A percentile compares a stretch with the other conserved stretches of the same genome.
Conservation (phyloP, 441 rosid species). For the Biscutella laevigata region DNA sequence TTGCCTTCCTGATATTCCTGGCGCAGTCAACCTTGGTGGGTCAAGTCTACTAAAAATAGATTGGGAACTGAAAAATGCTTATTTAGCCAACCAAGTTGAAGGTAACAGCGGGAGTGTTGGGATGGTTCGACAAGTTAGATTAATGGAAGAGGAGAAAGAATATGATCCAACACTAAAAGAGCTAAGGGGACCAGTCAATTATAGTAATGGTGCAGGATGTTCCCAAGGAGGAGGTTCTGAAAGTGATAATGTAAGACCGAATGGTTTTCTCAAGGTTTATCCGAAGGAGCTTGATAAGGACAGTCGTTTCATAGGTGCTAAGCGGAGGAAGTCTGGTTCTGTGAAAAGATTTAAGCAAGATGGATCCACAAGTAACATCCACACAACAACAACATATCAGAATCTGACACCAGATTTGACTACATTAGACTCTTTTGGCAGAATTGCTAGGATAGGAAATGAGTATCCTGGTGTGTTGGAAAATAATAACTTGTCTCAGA, state of each 20-base stretch:
- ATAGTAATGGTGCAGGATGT: conserved; percentile 37
- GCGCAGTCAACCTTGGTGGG: conserved; percentile 24
- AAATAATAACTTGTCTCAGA: conserved; percentile 30
- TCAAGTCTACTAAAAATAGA: conserved; percentile 32
- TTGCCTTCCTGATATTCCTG: conserved; percentile 26
- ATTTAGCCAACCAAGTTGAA: conserved; percentile 30
- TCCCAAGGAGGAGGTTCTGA: conserved; percentile 44
- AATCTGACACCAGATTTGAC: conserved; percentile 30
- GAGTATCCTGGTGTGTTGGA: conserved; percentile 35
- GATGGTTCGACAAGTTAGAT: conserved; percentile 22
- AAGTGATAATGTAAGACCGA: conserved; percentile 31
- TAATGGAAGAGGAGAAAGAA: conserved; percentile 47
- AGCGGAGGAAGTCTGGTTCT: conserved; percentile 79
- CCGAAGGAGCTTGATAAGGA: conserved; percentile 37
- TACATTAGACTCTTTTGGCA: conserved; percentile 34
- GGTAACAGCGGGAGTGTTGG: conserved; percentile 39
- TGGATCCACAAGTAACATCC: conserved; percentile 31
- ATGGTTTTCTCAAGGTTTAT: conserved; percentile 43
- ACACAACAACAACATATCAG: conserved; percentile 27
- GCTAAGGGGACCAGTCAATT: conserved; percentile 47
- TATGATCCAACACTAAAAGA: conserved; percentile 90
- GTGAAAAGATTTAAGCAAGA: conserved; percentile 82
- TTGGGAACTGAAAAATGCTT: conserved; percentile 26
- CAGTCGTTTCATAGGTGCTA: conserved; percentile 65
- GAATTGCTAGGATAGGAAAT: conserved; percentile 32